Evolutionary conservation across 257 asterid genomes (phyloP).

Genomic region (Jacaranda copaia): DNA sequence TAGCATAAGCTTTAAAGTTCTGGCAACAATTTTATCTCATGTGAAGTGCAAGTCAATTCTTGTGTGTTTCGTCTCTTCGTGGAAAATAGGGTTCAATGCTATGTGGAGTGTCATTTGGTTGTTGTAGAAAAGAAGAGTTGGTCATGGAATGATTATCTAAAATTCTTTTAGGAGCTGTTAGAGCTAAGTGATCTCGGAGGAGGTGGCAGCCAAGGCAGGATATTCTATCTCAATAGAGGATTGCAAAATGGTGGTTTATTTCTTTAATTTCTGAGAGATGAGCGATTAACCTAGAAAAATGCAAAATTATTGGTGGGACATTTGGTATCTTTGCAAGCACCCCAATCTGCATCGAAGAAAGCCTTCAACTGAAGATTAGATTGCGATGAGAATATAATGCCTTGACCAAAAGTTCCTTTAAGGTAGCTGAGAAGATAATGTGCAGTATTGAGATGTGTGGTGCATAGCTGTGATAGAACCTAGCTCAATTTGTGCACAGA

Average conservation of each 20-base stretch:
- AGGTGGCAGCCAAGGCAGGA: background rate
- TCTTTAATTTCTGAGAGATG: background rate
- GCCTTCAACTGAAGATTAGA: background rate
- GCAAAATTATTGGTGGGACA: background rate
- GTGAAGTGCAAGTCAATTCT: background rate
- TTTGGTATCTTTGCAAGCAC: background rate
- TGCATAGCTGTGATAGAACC: no score
- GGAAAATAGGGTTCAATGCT: background rate
- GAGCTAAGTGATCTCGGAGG: background rate
- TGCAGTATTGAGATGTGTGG: background rate
- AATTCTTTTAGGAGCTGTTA: background rate
- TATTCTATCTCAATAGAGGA: background rate
- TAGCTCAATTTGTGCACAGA: background rate
- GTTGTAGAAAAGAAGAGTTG: background rate
- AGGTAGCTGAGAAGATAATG: background rate
- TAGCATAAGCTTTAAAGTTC: background rate
- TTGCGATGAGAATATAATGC: background rate
- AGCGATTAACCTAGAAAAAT: background rate
- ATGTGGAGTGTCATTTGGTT: background rate
- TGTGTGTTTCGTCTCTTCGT: background rate
- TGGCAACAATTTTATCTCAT: background rate
- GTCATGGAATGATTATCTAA: accelerated
- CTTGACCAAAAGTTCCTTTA: background rate
- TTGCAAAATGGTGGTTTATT: background rate
- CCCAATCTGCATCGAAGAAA: background rate